phyloP scores from a whole-genome alignment of 441 rosid genomes.

The Eruca vesicaria region DNA sequence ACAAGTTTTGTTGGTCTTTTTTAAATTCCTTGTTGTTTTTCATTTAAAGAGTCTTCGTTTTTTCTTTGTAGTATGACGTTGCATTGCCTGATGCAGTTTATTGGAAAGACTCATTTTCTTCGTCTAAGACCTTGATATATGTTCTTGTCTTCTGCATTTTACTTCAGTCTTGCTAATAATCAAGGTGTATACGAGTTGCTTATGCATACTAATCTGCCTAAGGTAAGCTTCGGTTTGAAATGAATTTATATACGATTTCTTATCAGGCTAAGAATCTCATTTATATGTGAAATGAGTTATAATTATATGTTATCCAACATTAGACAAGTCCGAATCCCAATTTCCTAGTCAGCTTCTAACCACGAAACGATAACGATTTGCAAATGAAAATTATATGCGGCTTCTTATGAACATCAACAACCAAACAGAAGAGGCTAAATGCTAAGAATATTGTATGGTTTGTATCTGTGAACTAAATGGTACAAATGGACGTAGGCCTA shows the following conservation, averaged over 20 bases:
- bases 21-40: slow-evolving; percentile 2
- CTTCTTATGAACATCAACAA: no score
- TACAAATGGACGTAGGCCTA: no score
- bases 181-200: not conserved
- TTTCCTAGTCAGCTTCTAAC: no score
- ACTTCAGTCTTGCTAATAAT: not conserved
- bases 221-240: not conserved
- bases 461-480: no score
- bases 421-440: no score
- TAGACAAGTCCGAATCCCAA: not conserved
- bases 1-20: slow-evolving; percentile 27
- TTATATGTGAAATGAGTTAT: not conserved
- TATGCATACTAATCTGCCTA: not conserved
- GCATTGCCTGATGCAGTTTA: slow-evolving; percentile 15
- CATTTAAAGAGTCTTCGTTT: not conserved
- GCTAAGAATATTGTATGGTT: no score
- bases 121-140: not conserved
- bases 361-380: no score
- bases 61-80: slow-evolving; percentile 12
- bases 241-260: no score
- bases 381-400: no score
- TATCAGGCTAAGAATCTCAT: not conserved
- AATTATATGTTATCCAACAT: not conserved
- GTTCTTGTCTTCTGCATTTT: not conserved
- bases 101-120: slow-evolving; percentile 19